phyloP scores from a whole-genome alignment of 805 yeast species.

The Wickerhamiella vanderwaltii region DNA sequence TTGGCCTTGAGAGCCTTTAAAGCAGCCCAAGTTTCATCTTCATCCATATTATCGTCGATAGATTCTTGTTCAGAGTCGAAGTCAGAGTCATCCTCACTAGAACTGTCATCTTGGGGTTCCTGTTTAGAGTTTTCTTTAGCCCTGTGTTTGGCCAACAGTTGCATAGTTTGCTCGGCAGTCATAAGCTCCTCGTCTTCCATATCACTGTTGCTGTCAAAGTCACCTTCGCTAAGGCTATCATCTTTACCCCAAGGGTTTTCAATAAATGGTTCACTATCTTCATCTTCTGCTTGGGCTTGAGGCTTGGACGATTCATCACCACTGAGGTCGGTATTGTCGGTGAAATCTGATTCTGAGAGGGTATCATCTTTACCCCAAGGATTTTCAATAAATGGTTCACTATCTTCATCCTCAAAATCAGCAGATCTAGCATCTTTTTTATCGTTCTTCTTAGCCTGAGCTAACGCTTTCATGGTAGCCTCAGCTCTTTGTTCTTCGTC shows the following conservation, averaged over 20 bases:
- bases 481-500: neutral
- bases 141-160: conserved; percentile 14
- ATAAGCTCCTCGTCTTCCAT: conserved; percentile 10
- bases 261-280: conserved; percentile 8
- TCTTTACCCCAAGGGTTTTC: conserved; percentile 14
- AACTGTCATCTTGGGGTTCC: conserved; percentile 3
- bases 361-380: conserved; percentile 16
- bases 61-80: conserved; percentile 11
- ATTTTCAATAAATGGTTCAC: conserved; percentile 16
- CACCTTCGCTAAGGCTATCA: conserved; percentile 18
- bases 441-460: conserved; percentile 6
- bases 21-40: conserved; percentile 18
- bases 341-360: conserved; percentile 18
- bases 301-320: conserved; percentile 5
- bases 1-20: conserved; percentile 21
- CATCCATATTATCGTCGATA: conserved; percentile 15
- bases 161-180: conserved; percentile 20
- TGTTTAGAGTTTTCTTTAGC: conserved; percentile 9
- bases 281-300: conserved; percentile 1
- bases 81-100: conserved; percentile 18
- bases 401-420: conserved; percentile 18
- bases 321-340: conserved; percentile 12
- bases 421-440: conserved; percentile 15
- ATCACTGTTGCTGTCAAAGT: conserved; percentile 20
- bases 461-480: neutral